A percentile compares a stretch with the other conserved stretches of the same genome.
phyloP scores from a whole-genome alignment of 345 rosid species.

The Pistacia atlantica region DNA sequence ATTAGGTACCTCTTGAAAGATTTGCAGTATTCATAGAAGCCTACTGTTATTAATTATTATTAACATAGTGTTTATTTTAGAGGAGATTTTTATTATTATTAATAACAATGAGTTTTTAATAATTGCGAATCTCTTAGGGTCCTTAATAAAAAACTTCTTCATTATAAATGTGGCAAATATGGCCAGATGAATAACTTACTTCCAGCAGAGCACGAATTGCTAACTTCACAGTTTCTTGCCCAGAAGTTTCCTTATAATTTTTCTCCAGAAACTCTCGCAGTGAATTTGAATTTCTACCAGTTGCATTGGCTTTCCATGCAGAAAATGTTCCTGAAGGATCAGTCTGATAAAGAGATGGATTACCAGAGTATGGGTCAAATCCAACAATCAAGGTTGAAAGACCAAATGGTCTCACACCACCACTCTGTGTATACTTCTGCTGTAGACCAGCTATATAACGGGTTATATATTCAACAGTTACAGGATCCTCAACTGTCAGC shows the following conservation, averaged over 20 bases:
- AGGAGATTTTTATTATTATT: too few species aligned
- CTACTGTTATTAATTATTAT: too few species aligned
- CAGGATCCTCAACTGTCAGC: constrained; percentile 94
- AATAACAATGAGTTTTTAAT: too few species aligned
- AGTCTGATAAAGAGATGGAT: constrained; percentile 79
- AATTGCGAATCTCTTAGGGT: too few species aligned
- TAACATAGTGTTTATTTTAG: too few species aligned
- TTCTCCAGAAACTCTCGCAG: constrained; percentile 88
- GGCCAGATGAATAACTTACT: constrained; percentile 41
- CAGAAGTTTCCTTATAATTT: constrained; percentile 80
- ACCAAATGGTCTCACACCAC: constrained; percentile 87
- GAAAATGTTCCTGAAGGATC: constrained; percentile 98
- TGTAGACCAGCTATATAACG: constrained; percentile 90
- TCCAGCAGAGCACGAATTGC: constrained; percentile 91
- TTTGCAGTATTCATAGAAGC: too few species aligned
- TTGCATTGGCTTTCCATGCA: constrained; percentile 97
- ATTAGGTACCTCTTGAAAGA: too few species aligned
- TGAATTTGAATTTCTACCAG: constrained; percentile 91
- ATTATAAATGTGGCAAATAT: too few species aligned
- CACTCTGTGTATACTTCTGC: constrained; percentile 94
- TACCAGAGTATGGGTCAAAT: constrained; percentile 73
- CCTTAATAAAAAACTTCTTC: too few species aligned
- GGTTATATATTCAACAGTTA: constrained; percentile 86
- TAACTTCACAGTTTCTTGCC: constrained; percentile 87
- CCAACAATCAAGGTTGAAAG: constrained; percentile 75